These are phyloP conservation scores for Ambrosia artemisiifolia DNA, from an alignment of 129 eudicot genomes.

Conservation along the genomic window DNA sequence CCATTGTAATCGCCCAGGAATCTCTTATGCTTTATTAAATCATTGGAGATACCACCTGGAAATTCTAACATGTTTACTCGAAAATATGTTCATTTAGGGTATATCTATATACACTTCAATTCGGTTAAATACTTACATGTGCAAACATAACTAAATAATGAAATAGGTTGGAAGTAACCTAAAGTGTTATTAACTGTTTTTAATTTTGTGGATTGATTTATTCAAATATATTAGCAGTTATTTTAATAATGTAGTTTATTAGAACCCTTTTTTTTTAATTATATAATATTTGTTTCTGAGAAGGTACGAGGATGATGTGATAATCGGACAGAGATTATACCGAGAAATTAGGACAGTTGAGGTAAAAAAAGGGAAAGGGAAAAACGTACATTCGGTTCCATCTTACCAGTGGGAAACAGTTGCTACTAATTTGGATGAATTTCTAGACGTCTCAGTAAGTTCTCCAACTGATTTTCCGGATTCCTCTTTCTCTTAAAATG, in stretches of 20 bases:
- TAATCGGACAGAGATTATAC: slow-evolving; percentile 86
- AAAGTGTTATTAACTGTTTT: neutral
- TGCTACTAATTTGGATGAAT: slow-evolving; percentile 91
- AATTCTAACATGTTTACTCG: neutral
- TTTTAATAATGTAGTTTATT: too few relatives aligned
- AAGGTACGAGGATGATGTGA: slow-evolving; percentile 94
- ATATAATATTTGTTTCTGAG: slow-evolving; percentile 14
- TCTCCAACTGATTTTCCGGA: neutral
- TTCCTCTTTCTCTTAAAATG: neutral
- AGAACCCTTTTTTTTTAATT: neutral
- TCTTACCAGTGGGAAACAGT: slow-evolving; percentile 94
- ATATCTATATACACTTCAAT: neutral
- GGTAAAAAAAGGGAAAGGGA: slow-evolving; percentile 83
- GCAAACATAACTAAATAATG: neutral
- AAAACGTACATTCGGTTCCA: slow-evolving; percentile 64
- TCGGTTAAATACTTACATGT: neutral
- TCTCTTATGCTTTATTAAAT: neutral
- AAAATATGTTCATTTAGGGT: neutral
- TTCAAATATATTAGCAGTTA: neutral
- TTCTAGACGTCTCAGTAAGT: slow-evolving; percentile 85
- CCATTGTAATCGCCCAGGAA: neutral
- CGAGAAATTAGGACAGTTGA: slow-evolving; percentile 87
- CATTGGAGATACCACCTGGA: neutral
- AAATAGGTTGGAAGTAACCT: neutral
- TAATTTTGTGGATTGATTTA: neutral